A percentile compares a stretch with the other conserved stretches of the same genome.
These are phyloP conservation scores for Aspergillus pseudoglaucus DNA, from an alignment of 2,329 filamentous ascomycete species.

Conservation along the genomic window DNA sequence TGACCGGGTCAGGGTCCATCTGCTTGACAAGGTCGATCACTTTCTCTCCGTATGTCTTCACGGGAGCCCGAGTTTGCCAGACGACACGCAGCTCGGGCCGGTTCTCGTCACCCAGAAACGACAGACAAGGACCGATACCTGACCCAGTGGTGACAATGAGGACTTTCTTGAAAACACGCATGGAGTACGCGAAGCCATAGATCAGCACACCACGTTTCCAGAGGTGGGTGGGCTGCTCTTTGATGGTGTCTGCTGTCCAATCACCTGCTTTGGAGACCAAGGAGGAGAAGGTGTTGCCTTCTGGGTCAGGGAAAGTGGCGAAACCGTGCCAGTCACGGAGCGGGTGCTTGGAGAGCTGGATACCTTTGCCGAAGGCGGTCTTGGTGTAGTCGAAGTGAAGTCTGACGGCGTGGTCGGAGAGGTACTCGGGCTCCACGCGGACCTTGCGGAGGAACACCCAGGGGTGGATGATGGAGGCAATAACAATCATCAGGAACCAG, in stretches of 20 bases:
- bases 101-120: constrained; percentile 48
- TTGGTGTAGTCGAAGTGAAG: constrained; percentile 62
- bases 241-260: constrained; percentile 63
- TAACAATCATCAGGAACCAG: constrained; percentile 63
- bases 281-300: constrained; percentile 56
- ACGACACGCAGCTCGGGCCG: constrained; percentile 51
- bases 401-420: constrained; percentile 66
- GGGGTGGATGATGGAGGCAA: constrained; percentile 60
- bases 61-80: constrained; percentile 61
- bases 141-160: constrained; percentile 66
- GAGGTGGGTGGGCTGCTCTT: constrained; percentile 53
- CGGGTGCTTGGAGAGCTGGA: constrained; percentile 57
- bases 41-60: constrained; percentile 54
- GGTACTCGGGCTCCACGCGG: constrained; percentile 56
- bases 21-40: constrained; percentile 51
- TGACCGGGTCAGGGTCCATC: constrained; percentile 56
- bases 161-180: constrained; percentile 58
- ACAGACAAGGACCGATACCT: constrained; percentile 64
- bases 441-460: constrained; percentile 68
- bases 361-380: constrained; percentile 51
- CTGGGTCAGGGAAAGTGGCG: constrained; percentile 61
- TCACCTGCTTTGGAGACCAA: constrained; percentile 68
- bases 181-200: constrained; percentile 61
- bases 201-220: constrained; percentile 65
- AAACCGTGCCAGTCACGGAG: constrained; percentile 70